Evolutionary conservation across 805 yeast species (phyloP), one percentile per base, ranked within the genome.

Genomic region (Osmozyma mogii): DNA sequence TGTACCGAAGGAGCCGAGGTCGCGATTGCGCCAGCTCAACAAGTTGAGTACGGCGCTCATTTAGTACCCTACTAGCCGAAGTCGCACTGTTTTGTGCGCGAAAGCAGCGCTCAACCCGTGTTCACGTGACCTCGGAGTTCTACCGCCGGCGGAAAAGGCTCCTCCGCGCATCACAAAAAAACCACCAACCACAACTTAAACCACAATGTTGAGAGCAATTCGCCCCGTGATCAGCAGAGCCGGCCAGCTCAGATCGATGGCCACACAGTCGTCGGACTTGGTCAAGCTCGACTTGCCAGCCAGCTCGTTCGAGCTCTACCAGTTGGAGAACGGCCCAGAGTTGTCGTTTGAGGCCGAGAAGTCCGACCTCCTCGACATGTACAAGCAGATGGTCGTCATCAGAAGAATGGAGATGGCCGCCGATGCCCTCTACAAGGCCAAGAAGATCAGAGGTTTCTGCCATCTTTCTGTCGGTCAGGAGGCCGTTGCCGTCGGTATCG

Each of bases 361-460:
- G 72, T 70, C 73, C 29, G 72, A 78, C 33, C 63, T 92, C 48
- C 68, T 92, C 51, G 77, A 87, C 54, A 85, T 92, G 96, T 92
- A 88, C 76, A 83, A 85, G 67, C 95, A 89, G 57, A 88, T 92
- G 97, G 76, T 81, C 45, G 64, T 80, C 44, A 78, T 89, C 56
- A 79, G 95, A 73, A 83, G 98, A 66, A 78, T 92, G 92, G 98
- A 92, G 70, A 89, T 92, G 95, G 94, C 96, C 24, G 78, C 97
- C 38, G 98, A 92, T 58, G 97, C 96, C 18, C 70, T 92, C 43
- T 92, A 92, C 72, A 92, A 92, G 71, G 95, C 97, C 51, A 92
- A 92, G 72, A 87, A 89, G 68, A 88, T 92, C 54, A 78, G 97
- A 70, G 98, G 98, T 49, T 92, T 92, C 79, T 92, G 98, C 68